A percentile compares a stretch with the other conserved stretches of the same genome.
Conservation (phyloP, 805 yeast species). For the Saturnispora ahearnii region DNA sequence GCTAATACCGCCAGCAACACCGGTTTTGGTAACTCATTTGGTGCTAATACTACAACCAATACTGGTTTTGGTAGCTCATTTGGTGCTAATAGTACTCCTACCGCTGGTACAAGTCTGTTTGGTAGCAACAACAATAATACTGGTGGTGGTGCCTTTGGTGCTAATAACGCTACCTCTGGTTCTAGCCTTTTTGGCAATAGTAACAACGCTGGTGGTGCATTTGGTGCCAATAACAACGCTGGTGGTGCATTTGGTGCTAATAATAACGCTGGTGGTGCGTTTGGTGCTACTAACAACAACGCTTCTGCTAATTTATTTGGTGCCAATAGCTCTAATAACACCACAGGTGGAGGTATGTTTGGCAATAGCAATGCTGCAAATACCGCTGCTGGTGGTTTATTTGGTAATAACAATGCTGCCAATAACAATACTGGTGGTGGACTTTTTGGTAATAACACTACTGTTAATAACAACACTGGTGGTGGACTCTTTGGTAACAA, state of each 20-base stretch:
- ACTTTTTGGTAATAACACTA: conserved; percentile 17
- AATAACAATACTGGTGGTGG: conserved; percentile 9
- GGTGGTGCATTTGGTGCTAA: conserved; percentile 8
- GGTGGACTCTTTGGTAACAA: conserved; percentile 22
- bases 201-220: conserved; percentile 20
- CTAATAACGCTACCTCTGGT: conserved; percentile 17
- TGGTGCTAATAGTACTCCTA: conserved; percentile 14
- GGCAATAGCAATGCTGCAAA: too few relatives aligned
- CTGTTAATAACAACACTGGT: neutral
- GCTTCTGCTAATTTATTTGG: conserved; percentile 24
- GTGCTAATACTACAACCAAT: conserved; percentile 18
- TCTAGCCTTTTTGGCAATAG: conserved; percentile 29
- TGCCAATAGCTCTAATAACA: conserved; percentile 1
- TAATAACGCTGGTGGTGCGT: conserved; percentile 8
- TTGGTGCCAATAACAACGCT: conserved; percentile 20
- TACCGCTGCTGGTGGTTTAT: conserved; percentile 20
- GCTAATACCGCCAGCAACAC: conserved; percentile 25
- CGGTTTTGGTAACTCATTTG: conserved; percentile 30
- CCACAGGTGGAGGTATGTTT: too few relatives aligned
- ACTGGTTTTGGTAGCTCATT: conserved; percentile 34
- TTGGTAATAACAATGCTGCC: conserved; percentile 12
- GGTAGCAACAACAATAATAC: conserved; percentile 11
- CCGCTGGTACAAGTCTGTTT: conserved; percentile 35
- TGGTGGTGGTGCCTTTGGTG: conserved; percentile 15
- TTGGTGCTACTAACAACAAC: conserved; percentile 20